Conservation (phyloP, 2,329 filamentous ascomycete species). For the Alternaria sp. region DNA sequence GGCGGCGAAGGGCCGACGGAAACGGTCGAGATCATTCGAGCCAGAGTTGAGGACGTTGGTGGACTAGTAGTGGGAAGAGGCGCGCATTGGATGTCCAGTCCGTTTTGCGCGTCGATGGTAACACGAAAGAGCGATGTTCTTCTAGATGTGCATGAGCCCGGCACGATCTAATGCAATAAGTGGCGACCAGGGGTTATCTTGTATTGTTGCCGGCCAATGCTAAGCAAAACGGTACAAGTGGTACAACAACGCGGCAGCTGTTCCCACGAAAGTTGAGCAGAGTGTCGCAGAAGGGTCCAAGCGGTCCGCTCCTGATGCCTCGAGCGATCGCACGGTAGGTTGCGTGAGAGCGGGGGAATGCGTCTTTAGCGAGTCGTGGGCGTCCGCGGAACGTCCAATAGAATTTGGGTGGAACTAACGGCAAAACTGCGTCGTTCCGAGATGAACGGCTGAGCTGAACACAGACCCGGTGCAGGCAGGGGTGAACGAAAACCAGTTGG, state of each 20-base stretch:
- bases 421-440: slow-evolving; percentile 35
- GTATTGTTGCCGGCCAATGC: slow-evolving; percentile 16
- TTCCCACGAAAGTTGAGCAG: slow-evolving; percentile 18
- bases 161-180: slow-evolving; percentile 16
- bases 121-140: slow-evolving; percentile 13
- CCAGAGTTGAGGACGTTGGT: slow-evolving; percentile 24
- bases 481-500: slow-evolving; percentile 19
- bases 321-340: slow-evolving; percentile 44
- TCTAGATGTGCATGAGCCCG: slow-evolving; percentile 7
- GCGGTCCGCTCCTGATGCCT: slow-evolving; percentile 36
- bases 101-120: slow-evolving; percentile 12
- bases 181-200: slow-evolving; percentile 21
- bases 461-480: slow-evolving; percentile 25
- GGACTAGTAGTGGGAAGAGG: slow-evolving; percentile 27
- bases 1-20: slow-evolving; percentile 48
- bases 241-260: slow-evolving; percentile 19
- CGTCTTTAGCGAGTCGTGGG: slow-evolving; percentile 47
- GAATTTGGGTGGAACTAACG: slow-evolving; percentile 34
- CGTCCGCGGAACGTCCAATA: slow-evolving; percentile 40
- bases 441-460: slow-evolving; percentile 30
- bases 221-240: slow-evolving; percentile 15
- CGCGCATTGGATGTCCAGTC: slow-evolving; percentile 39
- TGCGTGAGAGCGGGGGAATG: slow-evolving; percentile 46
- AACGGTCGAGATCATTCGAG: slow-evolving; percentile 48
- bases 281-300: slow-evolving; percentile 34